Evolutionary conservation across 2,329 filamentous ascomycete species (phyloP), one percentile per base, ranked within the genome.

Genomic region (Penicillium sp.): DNA sequence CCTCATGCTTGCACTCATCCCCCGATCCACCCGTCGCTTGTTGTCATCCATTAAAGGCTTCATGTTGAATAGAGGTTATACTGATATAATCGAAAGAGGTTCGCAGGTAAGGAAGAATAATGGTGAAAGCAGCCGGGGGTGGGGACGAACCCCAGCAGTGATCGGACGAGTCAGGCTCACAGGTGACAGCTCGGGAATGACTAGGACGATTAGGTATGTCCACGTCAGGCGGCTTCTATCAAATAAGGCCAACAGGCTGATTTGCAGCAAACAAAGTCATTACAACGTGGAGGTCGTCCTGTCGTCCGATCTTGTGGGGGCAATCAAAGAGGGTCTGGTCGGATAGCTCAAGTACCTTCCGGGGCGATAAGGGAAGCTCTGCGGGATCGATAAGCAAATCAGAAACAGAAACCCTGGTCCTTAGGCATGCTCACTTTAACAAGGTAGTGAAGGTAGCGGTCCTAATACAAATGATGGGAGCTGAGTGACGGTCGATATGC

Each of bases 1-100:
- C 56, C 65, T 72, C 63, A 72, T 75, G 53, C 61, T 67, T 63
- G 72, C 59, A 47, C 62, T 67, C 45, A 76, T 61, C 61, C 71
- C 72, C 44, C 70, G 71, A 28, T 67, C 64, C 42, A 68, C 64
- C 52, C 71, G 41, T 31, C 31, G 25, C 35, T 28, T 53, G 49
- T 71, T 53, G 49, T 71, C 68, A 49, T 75, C 74, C 51, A 66
- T 59, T 45, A 63, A 52, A 41, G 71, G 66, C 63, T 55, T 60
- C 68, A 70, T 70, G 9, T 46, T 63, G 20, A 49, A 41, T 33
- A 31, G 33, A 37, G 45, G 25, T 44, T 44, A 51, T 42, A 47
- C 18, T 9, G 27, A 32, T 45, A 50, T 49, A 31, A 38, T 27
- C 32, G 28, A 41, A 45, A 25, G 27, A 39, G 42, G 50, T 23